Conservation (phyloP, 2,329 filamentous ascomycete species). For the Aureobasidium zeae region DNA sequence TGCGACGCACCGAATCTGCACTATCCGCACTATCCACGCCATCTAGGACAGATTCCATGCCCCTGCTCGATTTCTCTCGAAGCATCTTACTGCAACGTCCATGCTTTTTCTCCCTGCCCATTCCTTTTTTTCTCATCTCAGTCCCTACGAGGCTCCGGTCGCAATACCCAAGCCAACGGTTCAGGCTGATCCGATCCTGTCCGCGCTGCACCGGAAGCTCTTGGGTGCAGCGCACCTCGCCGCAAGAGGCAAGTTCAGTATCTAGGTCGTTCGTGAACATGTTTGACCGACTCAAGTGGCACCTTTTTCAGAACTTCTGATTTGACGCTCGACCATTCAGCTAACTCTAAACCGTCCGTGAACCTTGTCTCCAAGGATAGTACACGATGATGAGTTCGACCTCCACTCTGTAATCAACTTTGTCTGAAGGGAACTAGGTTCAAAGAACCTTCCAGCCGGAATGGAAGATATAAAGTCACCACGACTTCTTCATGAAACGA, state of each 20-base stretch:
- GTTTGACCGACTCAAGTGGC: constrained; percentile 3
- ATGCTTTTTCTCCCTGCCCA: constrained; percentile 8
- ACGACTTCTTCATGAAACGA: not conserved
- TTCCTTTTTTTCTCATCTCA: not conserved
- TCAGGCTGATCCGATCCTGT: constrained; percentile 13
- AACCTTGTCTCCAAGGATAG: constrained; percentile 4
- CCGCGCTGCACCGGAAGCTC: constrained; percentile 12
- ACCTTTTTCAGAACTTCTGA: constrained; percentile 8
- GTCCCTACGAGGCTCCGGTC: constrained; percentile 2
- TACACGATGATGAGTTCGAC: constrained; percentile 3
- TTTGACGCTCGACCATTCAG: constrained; percentile 11
- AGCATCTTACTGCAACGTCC: constrained; percentile 11
- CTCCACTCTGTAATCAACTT: constrained; percentile 1
- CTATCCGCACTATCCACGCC: too few species aligned
- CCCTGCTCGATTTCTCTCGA: constrained; percentile 12
- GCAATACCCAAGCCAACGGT: constrained; percentile 12
- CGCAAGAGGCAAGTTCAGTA: constrained; percentile 11
- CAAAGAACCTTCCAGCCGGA: constrained; percentile 1
- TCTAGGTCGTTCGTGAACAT: constrained; percentile 11
- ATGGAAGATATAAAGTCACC: constrained; percentile 1
- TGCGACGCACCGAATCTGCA: constrained; percentile 15
- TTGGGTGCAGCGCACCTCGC: constrained; percentile 11
- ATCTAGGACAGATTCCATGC: constrained; percentile 4
- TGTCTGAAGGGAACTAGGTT: not conserved
- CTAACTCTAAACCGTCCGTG: constrained; percentile 6